These are phyloP conservation scores for Penicillium sp. DNA, from an alignment of 2,329 filamentous ascomycete genomes.

Conservation along the genomic window DNA sequence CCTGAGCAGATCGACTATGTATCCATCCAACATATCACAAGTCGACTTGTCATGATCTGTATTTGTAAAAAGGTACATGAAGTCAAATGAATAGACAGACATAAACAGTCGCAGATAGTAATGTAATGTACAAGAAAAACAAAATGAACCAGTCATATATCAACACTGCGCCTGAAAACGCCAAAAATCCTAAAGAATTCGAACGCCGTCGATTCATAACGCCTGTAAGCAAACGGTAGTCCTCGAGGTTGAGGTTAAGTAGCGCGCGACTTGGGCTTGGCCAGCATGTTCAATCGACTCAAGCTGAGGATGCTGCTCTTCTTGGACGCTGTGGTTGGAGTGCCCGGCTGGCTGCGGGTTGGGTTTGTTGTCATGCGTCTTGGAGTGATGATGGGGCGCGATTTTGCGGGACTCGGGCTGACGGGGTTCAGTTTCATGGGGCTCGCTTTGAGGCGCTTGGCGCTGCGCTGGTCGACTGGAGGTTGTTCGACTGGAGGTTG, in stretches of 20 bases:
- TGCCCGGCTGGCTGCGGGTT: constrained; percentile 29
- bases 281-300: constrained; percentile 46
- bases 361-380: constrained; percentile 21
- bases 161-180: neutral
- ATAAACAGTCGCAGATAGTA: neutral
- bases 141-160: neutral
- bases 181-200: neutral
- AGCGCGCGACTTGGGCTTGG: constrained; percentile 42
- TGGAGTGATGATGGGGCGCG: constrained; percentile 22
- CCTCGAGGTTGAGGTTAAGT: constrained; percentile 16
- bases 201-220: neutral
- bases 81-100: neutral
- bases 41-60: too few relatives aligned
- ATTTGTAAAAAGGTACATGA: neutral
- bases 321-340: constrained; percentile 28
- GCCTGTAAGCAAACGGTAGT: neutral
- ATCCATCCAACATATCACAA: too few relatives aligned
- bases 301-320: constrained; percentile 36
- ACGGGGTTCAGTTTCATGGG: constrained; percentile 16
- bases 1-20: too few relatives aligned
- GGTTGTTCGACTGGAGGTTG: constrained; percentile 20
- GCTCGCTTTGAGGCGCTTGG: constrained; percentile 34
- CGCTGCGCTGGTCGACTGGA: constrained; percentile 25
- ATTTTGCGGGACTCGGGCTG: constrained; percentile 34
- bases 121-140: neutral